Evolutionary conservation across 192 early-diverging fungal genomes (phyloP).

Genomic region (Coemansia sp.): DNA sequence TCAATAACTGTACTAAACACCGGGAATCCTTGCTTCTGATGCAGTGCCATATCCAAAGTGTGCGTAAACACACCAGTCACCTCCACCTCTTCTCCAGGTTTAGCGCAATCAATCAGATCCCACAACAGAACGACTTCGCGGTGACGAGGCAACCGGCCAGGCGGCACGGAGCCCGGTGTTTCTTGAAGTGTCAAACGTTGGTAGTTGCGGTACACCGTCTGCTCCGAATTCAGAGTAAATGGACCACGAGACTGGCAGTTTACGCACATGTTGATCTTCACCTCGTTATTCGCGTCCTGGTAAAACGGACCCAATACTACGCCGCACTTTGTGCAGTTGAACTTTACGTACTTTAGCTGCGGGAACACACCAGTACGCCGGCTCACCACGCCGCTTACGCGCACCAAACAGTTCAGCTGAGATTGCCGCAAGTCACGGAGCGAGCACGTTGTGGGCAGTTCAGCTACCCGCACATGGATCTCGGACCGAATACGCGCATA

Average conservation of each 20-base stretch:
- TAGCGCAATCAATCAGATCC: constrained; percentile 61
- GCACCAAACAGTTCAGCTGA: constrained; percentile 89
- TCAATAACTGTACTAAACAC: constrained; percentile 90
- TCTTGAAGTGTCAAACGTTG: constrained; percentile 96
- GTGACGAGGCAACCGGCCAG: constrained; percentile 91
- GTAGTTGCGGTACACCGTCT: constrained; percentile 97
- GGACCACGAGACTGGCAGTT: constrained; percentile 91
- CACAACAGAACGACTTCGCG: constrained; percentile 73
- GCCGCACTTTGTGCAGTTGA: constrained; percentile 92
- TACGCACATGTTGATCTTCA: constrained; percentile 79
- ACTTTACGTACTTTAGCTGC: constrained; percentile 96
- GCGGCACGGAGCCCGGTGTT: constrained; percentile 90
- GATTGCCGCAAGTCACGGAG: constrained; percentile 89
- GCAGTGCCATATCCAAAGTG: constrained; percentile 56
- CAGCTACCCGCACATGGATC: constrained; percentile 91
- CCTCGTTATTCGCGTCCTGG: constrained; percentile 88
- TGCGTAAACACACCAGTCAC: constrained; percentile 77
- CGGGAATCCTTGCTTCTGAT: constrained; percentile 73
- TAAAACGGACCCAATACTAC: constrained; percentile 88
- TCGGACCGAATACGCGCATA: constrained; percentile 90
- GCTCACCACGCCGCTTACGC: constrained; percentile 90
- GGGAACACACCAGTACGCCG: constrained; percentile 94
- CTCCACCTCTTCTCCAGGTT: constrained; percentile 87
- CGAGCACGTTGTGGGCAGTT: constrained; percentile 79
- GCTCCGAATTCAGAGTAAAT: constrained; percentile 86